A percentile compares a stretch with the other conserved stretches of the same genome.
Conservation (phyloP, 2,329 filamentous ascomycete genomes). For the Paramyrothecium roridum region DNA sequence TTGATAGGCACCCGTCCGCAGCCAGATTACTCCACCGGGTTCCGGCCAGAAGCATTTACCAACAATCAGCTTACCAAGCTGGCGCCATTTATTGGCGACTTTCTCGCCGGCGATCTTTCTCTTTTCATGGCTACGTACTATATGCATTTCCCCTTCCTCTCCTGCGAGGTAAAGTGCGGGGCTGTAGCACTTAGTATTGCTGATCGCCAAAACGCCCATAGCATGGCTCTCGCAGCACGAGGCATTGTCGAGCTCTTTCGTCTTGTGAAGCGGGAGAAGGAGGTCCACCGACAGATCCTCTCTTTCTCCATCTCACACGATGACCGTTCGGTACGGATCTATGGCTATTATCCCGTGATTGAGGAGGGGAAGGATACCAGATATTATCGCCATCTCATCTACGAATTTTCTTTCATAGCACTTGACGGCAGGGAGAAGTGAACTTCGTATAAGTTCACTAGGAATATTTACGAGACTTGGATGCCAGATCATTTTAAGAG, state of each 20-base stretch:
- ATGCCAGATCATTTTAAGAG: neutral
- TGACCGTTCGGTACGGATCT: slow-evolving; percentile 24
- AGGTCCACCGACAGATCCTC: neutral
- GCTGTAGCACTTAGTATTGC: neutral
- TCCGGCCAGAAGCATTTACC: neutral
- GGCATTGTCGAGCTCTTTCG: neutral
- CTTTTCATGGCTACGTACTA: neutral
- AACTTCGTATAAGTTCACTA: slow-evolving; percentile 18
- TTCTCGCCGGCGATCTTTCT: neutral
- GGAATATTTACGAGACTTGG: neutral
- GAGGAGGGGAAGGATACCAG: slow-evolving; percentile 22
- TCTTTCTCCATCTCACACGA: neutral
- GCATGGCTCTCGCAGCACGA: neutral
- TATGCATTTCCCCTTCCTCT: neutral
- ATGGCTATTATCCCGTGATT: slow-evolving; percentile 33
- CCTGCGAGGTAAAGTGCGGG: neutral
- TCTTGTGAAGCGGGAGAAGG: neutral
- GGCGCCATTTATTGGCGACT: neutral
- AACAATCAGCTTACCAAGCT: neutral
- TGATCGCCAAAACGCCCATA: neutral
- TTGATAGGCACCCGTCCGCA: neutral
- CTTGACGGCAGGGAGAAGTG: slow-evolving; percentile 30
- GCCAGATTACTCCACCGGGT: neutral
- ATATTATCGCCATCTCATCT: slow-evolving; percentile 32
- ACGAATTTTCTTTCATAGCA: slow-evolving; percentile 24